Conservation (phyloP, 139 green algal species). For the Astrephomene gubernaculifera region DNA sequence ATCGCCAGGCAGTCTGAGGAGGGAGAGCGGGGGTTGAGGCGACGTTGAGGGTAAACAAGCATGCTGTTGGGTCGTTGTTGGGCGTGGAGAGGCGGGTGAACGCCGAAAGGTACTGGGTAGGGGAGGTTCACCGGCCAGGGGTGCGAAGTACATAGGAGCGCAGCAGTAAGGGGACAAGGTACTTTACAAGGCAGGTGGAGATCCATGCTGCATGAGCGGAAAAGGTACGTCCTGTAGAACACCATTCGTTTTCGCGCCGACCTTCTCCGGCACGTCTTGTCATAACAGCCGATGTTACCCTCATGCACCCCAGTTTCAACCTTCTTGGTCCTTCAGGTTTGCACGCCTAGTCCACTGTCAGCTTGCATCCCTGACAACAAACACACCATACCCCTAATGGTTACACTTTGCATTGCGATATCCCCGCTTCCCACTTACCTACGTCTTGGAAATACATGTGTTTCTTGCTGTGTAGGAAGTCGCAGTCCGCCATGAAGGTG, state of each 20-base stretch:
- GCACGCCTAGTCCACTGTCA: not conserved
- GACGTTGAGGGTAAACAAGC: not conserved
- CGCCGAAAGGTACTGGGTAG: not conserved
- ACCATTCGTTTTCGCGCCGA: too few species aligned
- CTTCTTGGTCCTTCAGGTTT: too few species aligned
- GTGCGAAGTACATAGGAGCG: not conserved
- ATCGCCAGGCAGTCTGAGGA: constrained; percentile 34
- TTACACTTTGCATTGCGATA: not conserved
- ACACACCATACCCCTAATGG: not conserved
- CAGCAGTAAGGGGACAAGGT: not conserved
- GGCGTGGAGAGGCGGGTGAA: not conserved
- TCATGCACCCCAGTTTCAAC: too few species aligned
- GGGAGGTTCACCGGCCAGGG: not conserved
- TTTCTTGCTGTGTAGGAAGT: not conserved
- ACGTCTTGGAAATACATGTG: constrained; percentile 23
- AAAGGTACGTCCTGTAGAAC: too few species aligned
- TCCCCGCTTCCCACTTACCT: not conserved
- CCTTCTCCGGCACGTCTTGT: too few species aligned
- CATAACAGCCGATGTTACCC: too few species aligned
- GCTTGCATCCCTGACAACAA: not conserved
- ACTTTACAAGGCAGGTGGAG: not conserved
- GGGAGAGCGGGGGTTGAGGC: not conserved
- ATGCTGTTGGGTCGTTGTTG: not conserved
- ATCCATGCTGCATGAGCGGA: too few species aligned
- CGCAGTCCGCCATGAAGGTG: constrained; percentile 9